Base-by-base conservation (phyloP, 306 rosid species). In the Rosa lucieae region DNA sequence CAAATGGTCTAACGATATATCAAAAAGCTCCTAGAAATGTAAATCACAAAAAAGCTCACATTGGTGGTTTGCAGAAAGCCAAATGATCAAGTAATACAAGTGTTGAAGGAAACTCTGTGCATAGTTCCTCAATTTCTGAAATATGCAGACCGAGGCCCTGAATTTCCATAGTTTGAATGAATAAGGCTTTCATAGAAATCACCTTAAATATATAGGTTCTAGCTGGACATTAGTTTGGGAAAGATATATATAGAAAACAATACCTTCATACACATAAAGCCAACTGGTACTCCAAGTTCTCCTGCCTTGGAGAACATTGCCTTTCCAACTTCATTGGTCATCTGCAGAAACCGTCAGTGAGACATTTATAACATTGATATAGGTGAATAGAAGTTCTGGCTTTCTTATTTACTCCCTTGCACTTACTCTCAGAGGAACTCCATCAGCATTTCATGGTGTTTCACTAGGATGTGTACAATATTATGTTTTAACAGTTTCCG, bases 181-280 rank as follows among this genome's bases (percentile, higher is more conserved):
- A 72, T 48, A 13, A 49, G 46, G 3, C 58, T 21, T 47, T 26
- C 56, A 13, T 23, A 23, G 17, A 14, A 44, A 47, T 70, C 37
- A 11, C 9, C 48, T 51, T 23, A 0, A 51, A 52, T 52, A 74
- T n/a, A 35, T 40, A 37, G 17, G 13, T 23, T 2, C 26, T 63
- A 35, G 35, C 37, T 29, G 44, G 15, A 61, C 37, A 9, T 11
- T 14, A 17, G 51, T 20, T 44, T 37, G 3, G 2, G 20, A 47
- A 46, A 17, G 7, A 5, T 46, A 35, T 10, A 10, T 48, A 46
- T 76, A 63, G 47, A 44, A 40, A 18, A 59, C 39, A 46, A 43
- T 74, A 94, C 97, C 96, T 92, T 90, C 97, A 88, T 90, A 86
- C 97, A 92, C 94, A 94, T 82, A 86, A 94, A 90, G 75, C 96